Conservation (phyloP, 257 asterid genomes). For the Solanum neorickii region DNA sequence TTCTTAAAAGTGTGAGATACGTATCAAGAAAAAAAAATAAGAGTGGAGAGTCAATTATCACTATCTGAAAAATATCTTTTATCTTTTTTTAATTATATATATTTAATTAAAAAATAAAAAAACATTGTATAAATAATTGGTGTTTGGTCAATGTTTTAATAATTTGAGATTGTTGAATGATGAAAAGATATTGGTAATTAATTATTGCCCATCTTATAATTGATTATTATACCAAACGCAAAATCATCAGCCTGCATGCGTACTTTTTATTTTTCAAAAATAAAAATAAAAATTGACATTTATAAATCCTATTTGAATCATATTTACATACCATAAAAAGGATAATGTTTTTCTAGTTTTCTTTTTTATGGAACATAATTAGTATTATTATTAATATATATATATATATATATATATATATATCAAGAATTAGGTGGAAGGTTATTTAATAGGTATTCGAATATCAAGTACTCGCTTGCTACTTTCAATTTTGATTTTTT, state of each 20-base stretch:
- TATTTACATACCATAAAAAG: not conserved
- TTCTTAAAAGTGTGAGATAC: not conserved
- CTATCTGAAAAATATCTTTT: not conserved
- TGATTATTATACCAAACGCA: not conserved
- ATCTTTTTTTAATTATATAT: not conserved
- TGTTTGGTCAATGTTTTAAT: not conserved
- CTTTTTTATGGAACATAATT: not conserved
- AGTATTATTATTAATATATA: not conserved
- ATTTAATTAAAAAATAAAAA: not conserved
- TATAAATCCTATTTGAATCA: not conserved
- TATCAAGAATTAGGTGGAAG: not conserved
- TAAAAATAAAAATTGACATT: no score
- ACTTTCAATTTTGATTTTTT: not conserved
- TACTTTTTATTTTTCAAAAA: fast-evolving
- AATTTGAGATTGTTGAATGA: not conserved
- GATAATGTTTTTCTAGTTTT: not conserved
- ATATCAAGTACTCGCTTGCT: not conserved
- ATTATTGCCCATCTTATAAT: not conserved
- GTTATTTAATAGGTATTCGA: not conserved
- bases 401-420: no score
- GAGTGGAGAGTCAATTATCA: not conserved
- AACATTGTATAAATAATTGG: not conserved
- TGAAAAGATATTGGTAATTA: not conserved
- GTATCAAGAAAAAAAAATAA: not conserved
- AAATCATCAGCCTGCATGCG: not conserved